phyloP scores from a whole-genome alignment of 768 basidiomycete genomes.

The Rhizopogon roseolus region DNA sequence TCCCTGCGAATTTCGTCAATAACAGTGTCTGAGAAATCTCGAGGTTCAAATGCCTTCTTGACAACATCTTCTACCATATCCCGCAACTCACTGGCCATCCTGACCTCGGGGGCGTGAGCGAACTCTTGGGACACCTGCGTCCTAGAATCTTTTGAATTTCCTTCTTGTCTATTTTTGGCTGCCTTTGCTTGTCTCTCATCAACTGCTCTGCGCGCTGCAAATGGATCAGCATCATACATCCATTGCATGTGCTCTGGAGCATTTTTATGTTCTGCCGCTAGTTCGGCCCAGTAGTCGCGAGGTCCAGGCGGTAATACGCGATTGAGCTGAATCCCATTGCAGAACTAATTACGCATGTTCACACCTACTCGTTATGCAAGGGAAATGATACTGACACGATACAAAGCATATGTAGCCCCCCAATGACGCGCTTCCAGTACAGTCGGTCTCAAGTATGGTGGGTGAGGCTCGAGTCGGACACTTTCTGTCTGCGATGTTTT shows the following conservation, averaged over 20 bases:
- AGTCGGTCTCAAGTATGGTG: conserved; percentile 60
- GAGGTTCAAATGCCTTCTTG: conserved; percentile 50
- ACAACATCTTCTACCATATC: conserved; percentile 80
- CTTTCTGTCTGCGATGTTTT: conserved; percentile 66
- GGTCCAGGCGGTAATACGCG: conserved; percentile 78
- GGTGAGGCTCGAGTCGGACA: conserved; percentile 70
- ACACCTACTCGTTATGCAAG: neutral
- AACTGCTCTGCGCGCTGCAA: conserved; percentile 65
- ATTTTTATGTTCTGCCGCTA: conserved; percentile 65
- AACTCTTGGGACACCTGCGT: conserved; percentile 31
- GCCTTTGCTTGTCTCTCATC: conserved; percentile 60
- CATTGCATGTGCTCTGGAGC: conserved; percentile 69
- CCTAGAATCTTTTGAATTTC: conserved; percentile 9
- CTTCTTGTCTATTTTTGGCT: conserved; percentile 38
- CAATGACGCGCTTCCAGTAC: conserved; percentile 84
- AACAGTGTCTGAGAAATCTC: neutral
- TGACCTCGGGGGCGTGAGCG: conserved; percentile 63
- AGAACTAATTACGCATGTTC: conserved; percentile 48
- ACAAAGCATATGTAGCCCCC: conserved; percentile 84
- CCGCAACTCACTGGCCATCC: conserved; percentile 72
- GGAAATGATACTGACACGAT: conserved; percentile 59
- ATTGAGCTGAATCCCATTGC: conserved; percentile 70
- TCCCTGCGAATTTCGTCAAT: conserved; percentile 31
- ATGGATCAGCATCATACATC: conserved; percentile 90
- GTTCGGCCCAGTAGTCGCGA: conserved; percentile 81